phyloP scores from a whole-genome alignment of 805 yeast species.

The Ogataea nonfermentans region DNA sequence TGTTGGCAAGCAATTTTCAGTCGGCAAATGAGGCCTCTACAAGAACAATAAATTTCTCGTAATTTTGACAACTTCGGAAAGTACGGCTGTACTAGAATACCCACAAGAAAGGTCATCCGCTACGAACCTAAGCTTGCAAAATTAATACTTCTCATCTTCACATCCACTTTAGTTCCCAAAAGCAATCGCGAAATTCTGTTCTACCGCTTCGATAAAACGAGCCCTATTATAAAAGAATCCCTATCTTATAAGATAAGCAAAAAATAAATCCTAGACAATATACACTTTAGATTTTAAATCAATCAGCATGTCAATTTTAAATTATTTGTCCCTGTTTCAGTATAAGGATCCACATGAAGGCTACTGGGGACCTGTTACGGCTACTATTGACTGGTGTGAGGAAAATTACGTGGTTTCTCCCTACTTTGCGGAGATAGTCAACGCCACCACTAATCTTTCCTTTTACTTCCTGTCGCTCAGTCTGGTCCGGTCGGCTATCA shows the following conservation, averaged over 20 bases:
- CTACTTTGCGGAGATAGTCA: constrained; percentile 84
- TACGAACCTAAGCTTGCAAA: no score
- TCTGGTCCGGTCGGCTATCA: constrained; percentile 48
- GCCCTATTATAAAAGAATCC: no score
- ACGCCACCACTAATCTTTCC: constrained; percentile 76
- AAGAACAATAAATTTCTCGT: no score
- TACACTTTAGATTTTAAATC: background rate
- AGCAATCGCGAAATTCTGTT: no score
- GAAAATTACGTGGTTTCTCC: constrained; percentile 88
- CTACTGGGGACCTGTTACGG: constrained; percentile 75
- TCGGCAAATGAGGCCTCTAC: no score
- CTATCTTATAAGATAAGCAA: background rate
- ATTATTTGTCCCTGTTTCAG: constrained; percentile 12
- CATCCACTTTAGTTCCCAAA: no score
- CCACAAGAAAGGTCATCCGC: no score
- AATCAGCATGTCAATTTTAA: constrained; percentile 1
- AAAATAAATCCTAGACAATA: background rate
- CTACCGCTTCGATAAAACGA: no score
- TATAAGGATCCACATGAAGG: constrained; percentile 39
- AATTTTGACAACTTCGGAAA: no score
- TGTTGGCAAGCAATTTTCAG: no score
- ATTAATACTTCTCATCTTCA: no score
- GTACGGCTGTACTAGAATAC: no score
- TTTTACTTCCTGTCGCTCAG: constrained; percentile 39
- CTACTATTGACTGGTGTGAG: constrained; percentile 98